phyloP scores from a whole-genome alignment of 805 yeast species.

The Kazachstania martiniae region DNA sequence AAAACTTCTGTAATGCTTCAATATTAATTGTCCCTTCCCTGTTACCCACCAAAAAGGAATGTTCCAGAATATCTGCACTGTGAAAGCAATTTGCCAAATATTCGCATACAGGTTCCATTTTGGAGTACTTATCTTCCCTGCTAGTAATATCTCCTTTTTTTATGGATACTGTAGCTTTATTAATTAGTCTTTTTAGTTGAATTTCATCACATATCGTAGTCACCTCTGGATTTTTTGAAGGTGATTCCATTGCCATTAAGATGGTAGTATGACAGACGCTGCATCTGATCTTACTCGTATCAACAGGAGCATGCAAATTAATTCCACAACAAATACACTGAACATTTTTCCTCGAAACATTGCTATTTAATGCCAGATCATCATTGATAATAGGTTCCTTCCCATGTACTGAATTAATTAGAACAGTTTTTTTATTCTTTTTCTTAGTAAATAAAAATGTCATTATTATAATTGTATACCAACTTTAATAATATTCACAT shows the following conservation, averaged over 20 bases:
- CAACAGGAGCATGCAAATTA: slow-evolving; percentile 29
- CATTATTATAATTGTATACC: no score
- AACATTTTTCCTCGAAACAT: background rate
- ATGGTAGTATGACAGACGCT: slow-evolving; percentile 47
- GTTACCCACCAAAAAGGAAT: slow-evolving; percentile 37
- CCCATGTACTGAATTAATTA: no score
- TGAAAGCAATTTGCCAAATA: slow-evolving; percentile 39
- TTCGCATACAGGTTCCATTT: slow-evolving; percentile 41
- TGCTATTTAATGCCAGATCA: background rate
- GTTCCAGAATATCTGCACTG: slow-evolving; percentile 37
- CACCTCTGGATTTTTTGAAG: no score
- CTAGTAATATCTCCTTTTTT: slow-evolving; percentile 1
- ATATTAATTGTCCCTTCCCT: slow-evolving; percentile 33
- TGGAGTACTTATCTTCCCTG: slow-evolving; percentile 11
- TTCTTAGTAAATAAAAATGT: no score
- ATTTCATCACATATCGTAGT: no score
- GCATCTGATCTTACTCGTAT: slow-evolving; percentile 40
- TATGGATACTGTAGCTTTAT: slow-evolving; percentile 1
- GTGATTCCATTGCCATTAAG: no score
- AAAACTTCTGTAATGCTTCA: slow-evolving; percentile 37
- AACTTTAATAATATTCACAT: no score
- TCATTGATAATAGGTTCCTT: no score
- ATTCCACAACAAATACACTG: slow-evolving; percentile 41
- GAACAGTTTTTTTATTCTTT: no score
- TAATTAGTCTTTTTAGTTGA: slow-evolving; percentile 5